These are phyloP conservation scores for Phaseolus lunatus DNA, from an alignment of 306 rosid genomes.

Conservation along the genomic window DNA sequence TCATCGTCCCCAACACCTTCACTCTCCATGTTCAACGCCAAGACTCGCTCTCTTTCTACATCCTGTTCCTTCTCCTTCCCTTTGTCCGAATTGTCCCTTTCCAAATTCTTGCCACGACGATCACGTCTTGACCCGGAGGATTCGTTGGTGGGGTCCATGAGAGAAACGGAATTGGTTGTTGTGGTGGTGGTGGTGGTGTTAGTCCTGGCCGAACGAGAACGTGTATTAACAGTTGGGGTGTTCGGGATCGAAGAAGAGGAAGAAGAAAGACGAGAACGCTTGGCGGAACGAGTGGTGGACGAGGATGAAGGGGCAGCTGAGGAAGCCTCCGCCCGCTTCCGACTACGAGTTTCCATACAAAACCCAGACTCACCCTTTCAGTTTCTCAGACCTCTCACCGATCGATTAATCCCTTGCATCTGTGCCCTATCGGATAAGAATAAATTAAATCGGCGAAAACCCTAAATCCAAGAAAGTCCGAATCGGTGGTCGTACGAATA, in stretches of 20 bases:
- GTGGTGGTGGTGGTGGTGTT: conserved; percentile 38
- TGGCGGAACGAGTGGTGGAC: conserved; percentile 70
- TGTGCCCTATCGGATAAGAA: neutral
- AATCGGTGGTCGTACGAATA: neutral
- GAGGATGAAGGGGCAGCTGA: conserved; percentile 97
- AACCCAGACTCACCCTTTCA: conserved; percentile 71
- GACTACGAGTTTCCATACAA: conserved; percentile 99
- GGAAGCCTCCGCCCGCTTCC: conserved; percentile 99
- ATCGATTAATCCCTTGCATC: conserved; percentile 56
- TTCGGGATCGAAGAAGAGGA: conserved; percentile 37
- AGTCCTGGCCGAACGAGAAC: conserved; percentile 68
- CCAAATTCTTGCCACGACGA: conserved; percentile 66
- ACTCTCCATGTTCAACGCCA: conserved; percentile 66
- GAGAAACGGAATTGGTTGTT: conserved; percentile 44
- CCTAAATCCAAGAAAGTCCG: conserved; percentile 52
- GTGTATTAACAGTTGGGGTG: conserved; percentile 51
- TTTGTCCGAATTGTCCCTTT: conserved; percentile 73
- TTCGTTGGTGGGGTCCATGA: conserved; percentile 81
- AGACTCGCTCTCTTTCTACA: conserved; percentile 62
- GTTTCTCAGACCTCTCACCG: conserved; percentile 41
- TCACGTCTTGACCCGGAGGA: conserved; percentile 88
- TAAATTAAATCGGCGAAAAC: conserved; percentile 28
- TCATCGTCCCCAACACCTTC: conserved; percentile 62
- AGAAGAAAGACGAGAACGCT: conserved; percentile 72
- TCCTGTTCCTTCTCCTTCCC: conserved; percentile 81